Conservation (phyloP, 768 basidiomycete genomes). For the Baorangia bicolor region DNA sequence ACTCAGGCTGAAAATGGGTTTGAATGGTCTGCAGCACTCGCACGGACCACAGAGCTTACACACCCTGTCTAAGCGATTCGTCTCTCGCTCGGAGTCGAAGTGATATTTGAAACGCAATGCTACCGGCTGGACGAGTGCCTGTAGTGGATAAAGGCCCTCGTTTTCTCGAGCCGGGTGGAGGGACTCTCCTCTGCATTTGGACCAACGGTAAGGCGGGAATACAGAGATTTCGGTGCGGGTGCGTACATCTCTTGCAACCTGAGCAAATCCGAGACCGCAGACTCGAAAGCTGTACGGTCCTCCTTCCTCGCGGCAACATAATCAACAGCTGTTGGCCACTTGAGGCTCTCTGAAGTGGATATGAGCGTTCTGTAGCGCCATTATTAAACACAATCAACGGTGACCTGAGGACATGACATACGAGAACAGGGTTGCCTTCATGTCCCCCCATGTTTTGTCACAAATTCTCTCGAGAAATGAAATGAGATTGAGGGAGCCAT, state of each 20-base stretch:
- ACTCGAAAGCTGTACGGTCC: conserved; percentile 66
- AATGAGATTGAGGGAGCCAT: conserved; percentile 58
- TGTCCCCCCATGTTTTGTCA: conserved; percentile 73
- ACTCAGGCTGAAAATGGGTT: conserved; percentile 71
- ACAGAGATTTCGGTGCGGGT: background rate
- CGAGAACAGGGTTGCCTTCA: conserved; percentile 65
- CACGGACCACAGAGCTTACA: background rate
- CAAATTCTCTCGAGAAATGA: conserved; percentile 60
- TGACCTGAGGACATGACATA: conserved; percentile 36
- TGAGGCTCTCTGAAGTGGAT: conserved; percentile 64
- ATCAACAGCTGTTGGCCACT: conserved; percentile 83
- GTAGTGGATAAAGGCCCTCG: conserved; percentile 76
- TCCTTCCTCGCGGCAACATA: conserved; percentile 51
- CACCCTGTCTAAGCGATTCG: conserved; percentile 93
- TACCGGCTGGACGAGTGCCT: conserved; percentile 81
- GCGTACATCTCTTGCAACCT: conserved; percentile 77
- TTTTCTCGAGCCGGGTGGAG: conserved; percentile 34
- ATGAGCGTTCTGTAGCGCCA: conserved; percentile 52
- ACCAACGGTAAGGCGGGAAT: background rate
- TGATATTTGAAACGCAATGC: conserved; percentile 91
- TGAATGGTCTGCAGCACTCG: background rate
- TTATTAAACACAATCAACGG: background rate
- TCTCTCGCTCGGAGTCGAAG: conserved; percentile 82
- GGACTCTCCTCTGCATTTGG: conserved; percentile 48
- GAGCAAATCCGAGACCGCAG: conserved; percentile 73